These are phyloP conservation scores for Dothideomycetes sp. DNA, from an alignment of 2,329 filamentous ascomycete genomes.

Conservation along the genomic window DNA sequence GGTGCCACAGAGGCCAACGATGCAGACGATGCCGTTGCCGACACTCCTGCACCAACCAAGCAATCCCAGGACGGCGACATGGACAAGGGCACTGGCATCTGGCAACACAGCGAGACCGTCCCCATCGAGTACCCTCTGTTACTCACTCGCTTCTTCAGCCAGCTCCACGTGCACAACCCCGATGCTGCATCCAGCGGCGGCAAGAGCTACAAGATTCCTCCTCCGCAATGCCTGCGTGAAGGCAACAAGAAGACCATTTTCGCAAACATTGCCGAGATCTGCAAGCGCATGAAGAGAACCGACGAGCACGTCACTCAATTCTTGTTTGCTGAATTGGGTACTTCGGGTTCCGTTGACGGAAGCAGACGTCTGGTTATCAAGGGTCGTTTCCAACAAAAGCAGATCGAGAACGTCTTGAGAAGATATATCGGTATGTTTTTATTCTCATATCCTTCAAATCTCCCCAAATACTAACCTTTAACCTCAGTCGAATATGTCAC, in stretches of 20 bases:
- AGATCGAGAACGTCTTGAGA: constrained; percentile 93
- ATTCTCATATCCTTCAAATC: neutral
- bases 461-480: constrained; percentile 14
- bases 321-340: constrained; percentile 96
- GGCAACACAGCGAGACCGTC: constrained; percentile 68
- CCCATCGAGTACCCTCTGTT: constrained; percentile 77
- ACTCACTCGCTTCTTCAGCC: constrained; percentile 84
- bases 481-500: constrained; percentile 81
- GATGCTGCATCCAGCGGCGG: constrained; percentile 66
- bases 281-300: constrained; percentile 97
- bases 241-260: constrained; percentile 99
- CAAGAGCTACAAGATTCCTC: constrained; percentile 98
- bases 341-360: constrained; percentile 88
- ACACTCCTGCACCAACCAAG: constrained; percentile 12
- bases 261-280: constrained; percentile 97
- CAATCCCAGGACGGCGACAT: constrained; percentile 57
- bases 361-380: constrained; percentile 92
- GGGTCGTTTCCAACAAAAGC: constrained; percentile 99
- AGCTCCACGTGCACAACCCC: constrained; percentile 91
- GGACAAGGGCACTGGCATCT: constrained; percentile 81
- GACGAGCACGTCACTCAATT: constrained; percentile 90
- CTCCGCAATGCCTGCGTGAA: constrained; percentile 97
- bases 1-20: constrained; percentile 40
- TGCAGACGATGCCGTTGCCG: constrained; percentile 37
- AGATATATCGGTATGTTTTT: constrained; percentile 77